phyloP scores from a whole-genome alignment of 2,329 filamentous ascomycete genomes.

The Endoconidiophora polonica region DNA sequence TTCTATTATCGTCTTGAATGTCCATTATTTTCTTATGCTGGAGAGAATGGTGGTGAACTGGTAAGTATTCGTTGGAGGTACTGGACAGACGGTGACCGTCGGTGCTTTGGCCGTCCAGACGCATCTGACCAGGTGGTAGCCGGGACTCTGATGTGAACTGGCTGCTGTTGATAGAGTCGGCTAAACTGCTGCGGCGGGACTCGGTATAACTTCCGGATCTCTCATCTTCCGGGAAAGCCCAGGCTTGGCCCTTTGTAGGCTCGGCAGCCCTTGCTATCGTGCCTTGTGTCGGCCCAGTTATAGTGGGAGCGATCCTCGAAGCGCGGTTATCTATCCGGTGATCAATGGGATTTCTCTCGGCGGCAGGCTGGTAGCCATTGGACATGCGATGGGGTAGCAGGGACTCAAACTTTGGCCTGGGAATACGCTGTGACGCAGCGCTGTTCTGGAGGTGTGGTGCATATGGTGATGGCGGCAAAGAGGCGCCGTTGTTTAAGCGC shows the following conservation, averaged over 20 bases:
- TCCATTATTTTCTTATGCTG: slow-evolving; percentile 58
- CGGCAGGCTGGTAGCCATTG: slow-evolving; percentile 45
- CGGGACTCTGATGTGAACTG: slow-evolving; percentile 61
- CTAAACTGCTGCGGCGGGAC: slow-evolving; percentile 59
- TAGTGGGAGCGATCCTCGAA: slow-evolving; percentile 54
- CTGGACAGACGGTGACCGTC: slow-evolving; percentile 29
- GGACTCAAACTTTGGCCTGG: slow-evolving; percentile 33
- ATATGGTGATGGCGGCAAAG: slow-evolving; percentile 42
- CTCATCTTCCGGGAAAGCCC: slow-evolving; percentile 65
- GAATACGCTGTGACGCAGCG: slow-evolving; percentile 53
- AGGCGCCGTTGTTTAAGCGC: slow-evolving; percentile 35
- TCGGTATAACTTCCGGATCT: slow-evolving; percentile 29
- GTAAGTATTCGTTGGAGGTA: slow-evolving; percentile 37
- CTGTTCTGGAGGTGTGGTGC: slow-evolving; percentile 63
- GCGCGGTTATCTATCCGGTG: slow-evolving; percentile 25
- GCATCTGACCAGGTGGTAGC: slow-evolving; percentile 53
- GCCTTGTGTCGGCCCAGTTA: slow-evolving; percentile 51
- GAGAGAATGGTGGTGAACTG: slow-evolving; percentile 56
- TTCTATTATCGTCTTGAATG: slow-evolving; percentile 39
- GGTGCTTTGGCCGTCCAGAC: slow-evolving; percentile 41
- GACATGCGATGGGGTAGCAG: slow-evolving; percentile 43
- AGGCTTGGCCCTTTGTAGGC: slow-evolving; percentile 67
- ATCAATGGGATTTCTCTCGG: slow-evolving; percentile 38
- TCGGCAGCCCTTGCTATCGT: slow-evolving; percentile 53
- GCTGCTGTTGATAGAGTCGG: slow-evolving; percentile 63